phyloP scores from a whole-genome alignment of 2,329 filamentous ascomycete genomes.

The Pseudopithomyces chartarum region DNA sequence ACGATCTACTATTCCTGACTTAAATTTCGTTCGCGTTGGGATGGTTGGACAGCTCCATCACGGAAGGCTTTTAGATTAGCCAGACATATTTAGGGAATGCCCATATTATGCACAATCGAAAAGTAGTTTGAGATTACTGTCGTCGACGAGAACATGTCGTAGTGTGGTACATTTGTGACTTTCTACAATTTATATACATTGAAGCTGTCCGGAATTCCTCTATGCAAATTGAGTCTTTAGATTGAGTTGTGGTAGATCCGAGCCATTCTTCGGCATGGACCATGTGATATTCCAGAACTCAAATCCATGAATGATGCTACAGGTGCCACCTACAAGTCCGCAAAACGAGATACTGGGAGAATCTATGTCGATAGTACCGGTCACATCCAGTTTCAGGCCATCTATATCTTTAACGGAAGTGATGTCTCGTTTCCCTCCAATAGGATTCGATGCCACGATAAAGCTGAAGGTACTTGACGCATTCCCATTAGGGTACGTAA shows the following conservation, averaged over 20 bases:
- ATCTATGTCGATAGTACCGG: neutral
- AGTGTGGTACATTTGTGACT: too few species aligned
- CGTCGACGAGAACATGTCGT: too few species aligned
- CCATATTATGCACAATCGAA: too few species aligned
- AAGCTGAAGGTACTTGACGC: constrained; percentile 54
- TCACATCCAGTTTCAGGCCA: neutral
- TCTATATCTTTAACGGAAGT: neutral
- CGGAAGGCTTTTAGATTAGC: too few species aligned
- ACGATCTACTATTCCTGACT: neutral
- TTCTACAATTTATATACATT: too few species aligned
- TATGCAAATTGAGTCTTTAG: constrained; percentile 6
- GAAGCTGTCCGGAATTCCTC: too few species aligned
- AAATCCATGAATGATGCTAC: constrained; percentile 19
- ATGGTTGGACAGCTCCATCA: neutral
- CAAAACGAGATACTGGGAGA: constrained; percentile 4
- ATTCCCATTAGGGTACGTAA: constrained; percentile 59
- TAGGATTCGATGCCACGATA: constrained; percentile 39
- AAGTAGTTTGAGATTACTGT: too few species aligned
- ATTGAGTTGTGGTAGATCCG: constrained; percentile 7
- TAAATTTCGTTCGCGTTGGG: neutral
- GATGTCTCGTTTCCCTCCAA: constrained; percentile 4
- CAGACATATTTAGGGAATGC: too few species aligned
- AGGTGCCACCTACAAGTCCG: constrained; percentile 1
- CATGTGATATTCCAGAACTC: constrained; percentile 39
- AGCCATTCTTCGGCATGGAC: constrained; percentile 26